Percentiles rank a stretch among this genome's conserved stretches.
Conservation (phyloP, 2,329 filamentous ascomycete species). For the Tolypocladium capitatum region DNA sequence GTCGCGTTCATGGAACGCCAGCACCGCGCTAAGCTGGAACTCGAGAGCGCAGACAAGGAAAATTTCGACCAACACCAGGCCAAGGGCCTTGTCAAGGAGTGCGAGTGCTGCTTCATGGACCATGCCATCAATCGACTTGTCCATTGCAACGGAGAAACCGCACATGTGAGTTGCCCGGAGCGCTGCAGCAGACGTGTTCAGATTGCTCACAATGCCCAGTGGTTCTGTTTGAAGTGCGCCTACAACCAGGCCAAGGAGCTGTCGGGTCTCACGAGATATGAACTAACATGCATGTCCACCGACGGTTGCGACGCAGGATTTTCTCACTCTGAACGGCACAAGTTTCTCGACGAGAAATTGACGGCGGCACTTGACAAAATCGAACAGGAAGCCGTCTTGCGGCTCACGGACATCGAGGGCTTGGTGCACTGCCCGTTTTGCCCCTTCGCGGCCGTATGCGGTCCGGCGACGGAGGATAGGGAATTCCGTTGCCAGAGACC, state of each 20-base stretch:
- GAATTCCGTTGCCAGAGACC: conserved; percentile 61
- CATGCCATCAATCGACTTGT: conserved; percentile 54
- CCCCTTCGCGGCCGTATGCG: conserved; percentile 63
- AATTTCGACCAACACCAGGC: conserved; percentile 29
- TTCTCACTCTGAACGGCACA: conserved; percentile 34
- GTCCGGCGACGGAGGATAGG: conserved; percentile 50
- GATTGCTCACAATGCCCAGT: conserved; percentile 17
- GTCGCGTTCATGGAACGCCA: background rate
- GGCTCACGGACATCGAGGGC: conserved; percentile 56
- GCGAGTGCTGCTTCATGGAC: conserved; percentile 60
- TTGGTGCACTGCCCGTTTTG: conserved; percentile 73
- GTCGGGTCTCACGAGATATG: conserved; percentile 56
- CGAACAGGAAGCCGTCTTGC: conserved; percentile 56
- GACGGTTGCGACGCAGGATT: conserved; percentile 54
- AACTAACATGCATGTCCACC: conserved; percentile 57
- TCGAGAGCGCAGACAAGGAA: conserved; percentile 18
- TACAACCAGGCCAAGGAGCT: conserved; percentile 51
- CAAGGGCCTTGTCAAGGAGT: conserved; percentile 48
- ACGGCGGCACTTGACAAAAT: conserved; percentile 53
- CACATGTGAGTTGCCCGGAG: conserved; percentile 30
- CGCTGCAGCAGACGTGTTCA: background rate
- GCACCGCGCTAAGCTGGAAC: conserved; percentile 19
- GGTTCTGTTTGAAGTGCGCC: conserved; percentile 59
- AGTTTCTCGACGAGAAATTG: conserved; percentile 45
- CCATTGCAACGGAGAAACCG: conserved; percentile 43